phyloP scores from a whole-genome alignment of 495 filamentous ascomycete genomes.

The Tuber aestivum region DNA sequence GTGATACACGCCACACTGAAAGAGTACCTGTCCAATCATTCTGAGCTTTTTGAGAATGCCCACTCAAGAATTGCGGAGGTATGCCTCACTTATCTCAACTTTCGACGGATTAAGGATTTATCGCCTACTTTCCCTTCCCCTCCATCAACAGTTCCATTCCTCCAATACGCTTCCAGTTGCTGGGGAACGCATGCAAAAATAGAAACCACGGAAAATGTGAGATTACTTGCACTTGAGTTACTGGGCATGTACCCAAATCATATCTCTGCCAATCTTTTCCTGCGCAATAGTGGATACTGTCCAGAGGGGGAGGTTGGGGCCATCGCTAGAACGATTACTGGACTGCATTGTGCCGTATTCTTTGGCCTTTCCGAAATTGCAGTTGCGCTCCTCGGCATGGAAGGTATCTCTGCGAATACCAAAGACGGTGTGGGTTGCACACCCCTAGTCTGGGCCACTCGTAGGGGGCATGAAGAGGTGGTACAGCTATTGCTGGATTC shows the following conservation, averaged over 20 bases:
- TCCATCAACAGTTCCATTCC: not conserved
- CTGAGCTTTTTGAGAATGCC: not conserved
- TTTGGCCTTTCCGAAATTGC: slow-evolving; percentile 10
- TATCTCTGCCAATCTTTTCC: not conserved
- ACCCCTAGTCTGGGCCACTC: slow-evolving; percentile 17
- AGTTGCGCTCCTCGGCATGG: slow-evolving; percentile 7
- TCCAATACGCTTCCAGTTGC: not conserved
- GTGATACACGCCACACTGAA: slow-evolving; percentile 21
- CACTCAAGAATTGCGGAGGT: slow-evolving; percentile 12
- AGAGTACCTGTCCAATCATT: slow-evolving; percentile 19
- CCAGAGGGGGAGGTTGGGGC: not conserved
- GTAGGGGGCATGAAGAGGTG: slow-evolving; percentile 14
- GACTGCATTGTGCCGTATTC: not conserved
- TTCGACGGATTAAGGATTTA: not conserved
- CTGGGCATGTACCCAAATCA: not conserved
- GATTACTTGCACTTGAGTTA: not conserved
- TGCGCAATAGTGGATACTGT: not conserved
- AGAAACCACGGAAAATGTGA: not conserved
- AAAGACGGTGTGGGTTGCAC: not conserved
- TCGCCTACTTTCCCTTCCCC: not conserved
- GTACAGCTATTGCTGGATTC: slow-evolving; percentile 22
- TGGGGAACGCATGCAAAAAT: not conserved
- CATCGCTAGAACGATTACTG: not conserved
- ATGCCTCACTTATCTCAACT: slow-evolving; percentile 11
- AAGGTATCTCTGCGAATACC: slow-evolving; percentile 8